These are phyloP conservation scores for Spizellomyces sp. DNA, from an alignment of 192 early-diverging fungal genomes.

Conservation along the genomic window DNA sequence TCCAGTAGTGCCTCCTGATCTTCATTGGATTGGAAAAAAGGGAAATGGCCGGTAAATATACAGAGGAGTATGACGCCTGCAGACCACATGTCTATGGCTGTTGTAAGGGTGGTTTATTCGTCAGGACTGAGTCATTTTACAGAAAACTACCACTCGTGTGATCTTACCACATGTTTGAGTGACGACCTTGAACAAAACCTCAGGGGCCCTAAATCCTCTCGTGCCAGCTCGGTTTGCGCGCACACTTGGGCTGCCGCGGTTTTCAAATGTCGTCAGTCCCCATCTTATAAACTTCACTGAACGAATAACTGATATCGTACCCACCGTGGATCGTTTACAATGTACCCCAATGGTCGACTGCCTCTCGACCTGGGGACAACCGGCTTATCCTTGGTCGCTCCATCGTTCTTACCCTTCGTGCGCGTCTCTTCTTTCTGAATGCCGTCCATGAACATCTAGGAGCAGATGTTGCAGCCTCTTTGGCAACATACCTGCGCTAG, in stretches of 20 bases:
- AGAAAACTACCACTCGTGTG: background rate
- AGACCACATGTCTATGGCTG: conserved; percentile 91
- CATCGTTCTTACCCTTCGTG: background rate
- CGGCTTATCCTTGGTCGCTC: background rate
- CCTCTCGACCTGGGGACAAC: background rate
- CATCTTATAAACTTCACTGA: background rate
- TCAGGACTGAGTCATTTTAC: background rate
- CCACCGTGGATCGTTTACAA: conserved; percentile 1
- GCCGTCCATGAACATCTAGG: background rate
- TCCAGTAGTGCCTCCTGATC: conserved; percentile 87
- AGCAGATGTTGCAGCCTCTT: background rate
- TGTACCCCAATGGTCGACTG: background rate
- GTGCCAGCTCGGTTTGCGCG: conserved; percentile 89
- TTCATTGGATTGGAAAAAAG: conserved; percentile 87
- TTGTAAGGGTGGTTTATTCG: background rate
- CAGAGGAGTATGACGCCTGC: conserved; percentile 85
- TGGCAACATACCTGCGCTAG: conserved; percentile 64
- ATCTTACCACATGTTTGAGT: conserved; percentile 73
- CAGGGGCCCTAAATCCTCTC: conserved; percentile 90
- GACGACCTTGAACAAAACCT: conserved; percentile 80
- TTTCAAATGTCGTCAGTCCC: conserved; percentile 5
- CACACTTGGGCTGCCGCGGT: conserved; percentile 57
- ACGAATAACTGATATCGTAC: too few relatives aligned
- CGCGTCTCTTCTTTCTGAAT: background rate
- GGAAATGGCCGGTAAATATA: conserved; percentile 79